phyloP scores from a whole-genome alignment of 139 green algal genomes.

The Chlamydomonas incerta region DNA sequence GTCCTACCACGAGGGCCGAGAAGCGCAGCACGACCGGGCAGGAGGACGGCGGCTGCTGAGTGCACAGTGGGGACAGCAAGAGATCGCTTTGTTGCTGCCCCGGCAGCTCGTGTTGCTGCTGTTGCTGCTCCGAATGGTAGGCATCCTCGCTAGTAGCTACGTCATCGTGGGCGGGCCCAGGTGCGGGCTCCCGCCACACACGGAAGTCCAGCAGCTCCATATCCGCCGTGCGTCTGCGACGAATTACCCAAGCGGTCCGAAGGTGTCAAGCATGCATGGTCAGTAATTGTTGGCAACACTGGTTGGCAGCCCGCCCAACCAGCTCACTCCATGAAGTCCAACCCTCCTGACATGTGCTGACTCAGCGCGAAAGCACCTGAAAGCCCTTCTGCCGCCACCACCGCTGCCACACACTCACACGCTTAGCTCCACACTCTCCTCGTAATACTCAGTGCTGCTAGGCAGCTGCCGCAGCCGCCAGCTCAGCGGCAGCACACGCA shows the following conservation, averaged over 20 bases:
- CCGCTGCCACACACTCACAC: not conserved
- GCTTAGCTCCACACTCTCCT: not conserved
- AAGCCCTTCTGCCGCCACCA: not conserved
- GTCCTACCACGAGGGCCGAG: not conserved
- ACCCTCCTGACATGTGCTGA: not conserved
- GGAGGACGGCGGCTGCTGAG: not conserved
- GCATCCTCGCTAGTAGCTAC: not conserved
- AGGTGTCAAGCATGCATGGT: no score
- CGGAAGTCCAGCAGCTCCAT: constrained; percentile 1
- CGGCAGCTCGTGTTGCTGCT: no score
- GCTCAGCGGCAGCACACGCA: constrained; percentile 3
- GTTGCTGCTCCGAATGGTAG: no score
- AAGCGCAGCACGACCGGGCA: not conserved
- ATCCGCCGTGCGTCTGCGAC: not conserved
- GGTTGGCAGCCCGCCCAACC: no score
- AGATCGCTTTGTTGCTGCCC: no score
- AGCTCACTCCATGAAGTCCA: no score
- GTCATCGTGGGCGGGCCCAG: not conserved
- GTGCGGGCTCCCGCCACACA: not conserved
- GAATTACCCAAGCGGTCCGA: not conserved
- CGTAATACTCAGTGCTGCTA: constrained; percentile 3
- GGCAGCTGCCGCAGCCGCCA: constrained; percentile 7
- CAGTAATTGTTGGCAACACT: no score
- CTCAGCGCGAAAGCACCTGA: no score
- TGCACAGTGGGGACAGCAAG: no score